Base-by-base conservation (phyloP, 2,329 filamentous ascomycete genomes). In the Xylaria sp. region DNA sequence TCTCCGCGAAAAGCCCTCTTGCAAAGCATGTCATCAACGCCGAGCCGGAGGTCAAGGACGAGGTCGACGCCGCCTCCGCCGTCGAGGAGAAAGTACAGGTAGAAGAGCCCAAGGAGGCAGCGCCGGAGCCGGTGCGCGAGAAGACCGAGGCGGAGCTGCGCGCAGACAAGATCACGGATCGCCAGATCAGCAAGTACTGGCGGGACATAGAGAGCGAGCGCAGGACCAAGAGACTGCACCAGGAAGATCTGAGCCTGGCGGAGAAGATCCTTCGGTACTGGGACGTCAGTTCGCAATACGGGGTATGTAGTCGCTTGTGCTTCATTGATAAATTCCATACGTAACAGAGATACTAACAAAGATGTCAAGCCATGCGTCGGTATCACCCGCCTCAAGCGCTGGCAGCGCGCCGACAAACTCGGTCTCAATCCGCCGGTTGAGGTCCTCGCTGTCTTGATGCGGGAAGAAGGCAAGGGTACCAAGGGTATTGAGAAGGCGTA, bases 211-310 rank as follows among this genome's bases (percentile, higher is more conserved):
- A 97, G 83, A 83, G 84, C 50, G 86, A 89, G 75, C 86, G 93
- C 74, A 86, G 85, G 68, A 88, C 92, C 20, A 87, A 88, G 51
- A 84, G 91, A 75, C 90, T 97, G 44, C 96, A 98, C 77, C 94
- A 97, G 81, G 81, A 91, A 75, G 90, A 86, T 2, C 78, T 98
- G 74, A 87, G 85, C 12, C 74, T 92, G 55, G 86, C 91, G 65
- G 94, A 98, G 85, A 97, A 95, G 84, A 89, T 98, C 32, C 81
- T 98, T 76, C 86, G 95, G 72, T 93, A 97, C 79, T 99, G 96
- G 81, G 96, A 99, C 79, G 91, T 97, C 73, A 96, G 91, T 77
- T 93, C 88, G 69, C 93, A 97, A 76, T 99, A 93, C 80, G 96
- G 96, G 66, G 94, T 97, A 89, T 84, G 92, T 89, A n/a, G 63